phyloP scores from a whole-genome alignment of 2,329 filamentous ascomycete genomes.

The Arthrobotrys sinensis region DNA sequence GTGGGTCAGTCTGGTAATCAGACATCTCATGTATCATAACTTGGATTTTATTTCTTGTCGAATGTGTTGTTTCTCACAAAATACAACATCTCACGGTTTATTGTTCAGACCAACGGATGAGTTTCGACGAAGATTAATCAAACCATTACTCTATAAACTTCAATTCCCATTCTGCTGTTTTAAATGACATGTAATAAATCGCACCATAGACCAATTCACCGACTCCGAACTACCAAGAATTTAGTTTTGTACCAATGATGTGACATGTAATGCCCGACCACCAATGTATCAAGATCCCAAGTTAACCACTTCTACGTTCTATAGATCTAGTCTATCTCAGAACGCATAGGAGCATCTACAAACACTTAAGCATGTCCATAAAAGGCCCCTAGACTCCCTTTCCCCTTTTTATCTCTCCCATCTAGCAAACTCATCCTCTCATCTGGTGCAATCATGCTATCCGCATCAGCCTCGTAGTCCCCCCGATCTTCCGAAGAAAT shows the following conservation, averaged over 20 bases:
- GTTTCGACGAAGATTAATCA: too few relatives aligned
- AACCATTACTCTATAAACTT: too few relatives aligned
- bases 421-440: conserved; percentile 45
- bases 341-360: neutral
- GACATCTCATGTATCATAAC: too few relatives aligned
- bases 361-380: conserved; percentile 5
- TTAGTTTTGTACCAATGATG: too few relatives aligned
- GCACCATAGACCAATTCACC: neutral
- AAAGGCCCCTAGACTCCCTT: conserved; percentile 3
- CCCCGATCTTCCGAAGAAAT: conserved; percentile 49
- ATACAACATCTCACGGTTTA: neutral
- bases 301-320: conserved; percentile 9
- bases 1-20: too few relatives aligned
- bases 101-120: too few relatives aligned
- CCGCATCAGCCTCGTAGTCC: conserved; percentile 38
- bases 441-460: conserved; percentile 55
- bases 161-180: conserved; percentile 2
- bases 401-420: conserved; percentile 25
- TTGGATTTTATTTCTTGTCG: too few relatives aligned
- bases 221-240: neutral
- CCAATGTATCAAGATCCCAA: neutral
- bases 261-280: neutral
- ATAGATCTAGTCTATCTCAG: neutral
- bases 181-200: neutral
- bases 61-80: neutral